Percentiles rank a stretch among this genome's conserved stretches.
phyloP scores from a whole-genome alignment of 108 stramenopile species.

The Craspedostauros australis region DNA sequence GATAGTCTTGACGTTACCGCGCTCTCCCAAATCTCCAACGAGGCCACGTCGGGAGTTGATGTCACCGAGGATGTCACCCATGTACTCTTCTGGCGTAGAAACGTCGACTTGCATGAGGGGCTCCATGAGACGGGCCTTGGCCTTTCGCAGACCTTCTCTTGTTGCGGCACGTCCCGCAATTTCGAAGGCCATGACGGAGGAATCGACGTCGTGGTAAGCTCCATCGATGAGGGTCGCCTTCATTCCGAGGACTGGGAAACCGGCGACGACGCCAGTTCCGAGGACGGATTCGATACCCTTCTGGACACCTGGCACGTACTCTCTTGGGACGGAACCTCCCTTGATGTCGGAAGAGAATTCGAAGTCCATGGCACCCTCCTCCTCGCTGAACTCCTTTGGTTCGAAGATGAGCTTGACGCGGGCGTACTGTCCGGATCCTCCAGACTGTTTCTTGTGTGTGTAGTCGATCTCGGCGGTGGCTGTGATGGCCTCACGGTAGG shows the following conservation, averaged over 20 bases:
- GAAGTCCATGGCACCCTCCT: slow-evolving; percentile 88
- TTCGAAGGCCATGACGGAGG: slow-evolving; percentile 89
- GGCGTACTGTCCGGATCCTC: slow-evolving; percentile 97
- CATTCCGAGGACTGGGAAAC: slow-evolving; percentile 95
- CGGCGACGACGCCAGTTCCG: slow-evolving; percentile 88
- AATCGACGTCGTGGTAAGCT: slow-evolving; percentile 88
- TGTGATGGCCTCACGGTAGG: slow-evolving; percentile 98
- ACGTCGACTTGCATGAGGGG: slow-evolving; percentile 98
- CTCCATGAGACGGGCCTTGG: slow-evolving; percentile 95
- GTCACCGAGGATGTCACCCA: slow-evolving; percentile 97
- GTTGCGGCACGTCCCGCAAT: slow-evolving; percentile 91
- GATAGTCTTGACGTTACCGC: slow-evolving; percentile 93
- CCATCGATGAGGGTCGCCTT: slow-evolving; percentile 89
- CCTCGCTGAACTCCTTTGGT: slow-evolving; percentile 84
- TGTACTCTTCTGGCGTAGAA: slow-evolving; percentile 96
- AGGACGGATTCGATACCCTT: slow-evolving; percentile 97
- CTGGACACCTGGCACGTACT: slow-evolving; percentile 97
- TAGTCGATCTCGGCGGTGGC: slow-evolving; percentile 89
- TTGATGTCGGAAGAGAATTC: slow-evolving; percentile 95
- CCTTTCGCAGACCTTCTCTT: slow-evolving; percentile 94
- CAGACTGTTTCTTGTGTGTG: slow-evolving; percentile 99
- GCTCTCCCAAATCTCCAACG: slow-evolving; percentile 91
- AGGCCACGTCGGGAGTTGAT: slow-evolving; percentile 96
- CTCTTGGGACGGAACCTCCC: slow-evolving; percentile 95
- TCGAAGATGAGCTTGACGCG: slow-evolving; percentile 93